Base-by-base conservation (phyloP, 2,329 filamentous ascomycete species). In the Verticillium nubilum region DNA sequence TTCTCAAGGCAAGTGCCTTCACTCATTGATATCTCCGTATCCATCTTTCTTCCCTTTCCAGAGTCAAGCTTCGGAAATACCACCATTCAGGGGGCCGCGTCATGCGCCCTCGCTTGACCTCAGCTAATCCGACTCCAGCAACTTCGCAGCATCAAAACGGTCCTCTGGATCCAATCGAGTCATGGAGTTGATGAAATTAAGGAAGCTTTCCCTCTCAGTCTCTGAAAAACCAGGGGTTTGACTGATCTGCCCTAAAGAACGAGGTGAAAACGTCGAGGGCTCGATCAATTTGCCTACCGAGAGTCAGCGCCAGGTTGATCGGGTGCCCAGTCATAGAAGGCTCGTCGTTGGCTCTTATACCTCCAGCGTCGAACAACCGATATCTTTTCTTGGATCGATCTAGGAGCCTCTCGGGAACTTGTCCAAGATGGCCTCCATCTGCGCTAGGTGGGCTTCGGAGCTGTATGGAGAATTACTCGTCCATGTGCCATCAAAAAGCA, bases 371-470 rank as follows among this genome's bases (percentile, higher is more conserved):
- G 58, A 63, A 63, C 29, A 60, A 64, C 37, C 10, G 47, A 31
- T 60, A 17, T 23, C 37, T 25, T 1, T 47, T 47, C 15, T 42
- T 57, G 29, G 61, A 63, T 52, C 62, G 58, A 37, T 17, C 42
- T 28, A 63, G 27, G 13, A 67, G 50, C 12, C 26, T 17, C 47
- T 23, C 3, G 67, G 67, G 2, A 68, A 57, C 2, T 47, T 37
- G 4, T 66, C 66, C 37, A 68, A 58, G 25, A 68, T 31, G 15
- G 67, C 58, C 0, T 53, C 57, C 19, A 68, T 68, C 56, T 68
- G 66, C 1, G 66, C 67, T n/a, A 68, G 55, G 50, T 69, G 67
- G n/a, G 66, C 67, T 31, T 65, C 64, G 3, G 64, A 19, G 5
- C 60, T 62, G 31, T 68, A 69, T 7, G 47, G n/a, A n/a, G 27